phyloP scores from a whole-genome alignment of 225 moss, liverwort and hornwort genomes.

The Pseudoscleropodium purum region DNA sequence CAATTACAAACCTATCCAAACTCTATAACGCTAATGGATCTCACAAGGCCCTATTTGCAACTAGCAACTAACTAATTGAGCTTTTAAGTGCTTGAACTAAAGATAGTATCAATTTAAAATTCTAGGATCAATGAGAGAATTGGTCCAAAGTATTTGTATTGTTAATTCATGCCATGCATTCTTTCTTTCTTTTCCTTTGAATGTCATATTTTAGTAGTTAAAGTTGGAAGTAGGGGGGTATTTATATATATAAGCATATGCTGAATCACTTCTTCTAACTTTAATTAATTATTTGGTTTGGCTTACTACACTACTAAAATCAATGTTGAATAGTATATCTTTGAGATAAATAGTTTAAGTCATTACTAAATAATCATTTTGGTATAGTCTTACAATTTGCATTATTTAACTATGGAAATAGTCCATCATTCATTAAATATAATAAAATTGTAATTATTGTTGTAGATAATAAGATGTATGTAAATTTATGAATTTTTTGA shows the following conservation, averaged over 20 bases:
- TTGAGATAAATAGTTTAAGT: neutral
- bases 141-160: neutral
- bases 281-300: neutral
- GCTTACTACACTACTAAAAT: neutral
- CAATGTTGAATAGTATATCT: neutral
- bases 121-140: too few species aligned
- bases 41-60: neutral
- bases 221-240: neutral
- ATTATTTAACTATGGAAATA: neutral
- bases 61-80: neutral
- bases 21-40: too few species aligned
- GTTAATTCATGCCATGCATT: neutral
- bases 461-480: neutral
- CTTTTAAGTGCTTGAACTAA: neutral
- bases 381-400: neutral
- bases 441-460: neutral
- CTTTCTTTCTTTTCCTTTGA: neutral
- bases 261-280: neutral
- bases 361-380: neutral
- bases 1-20: too few species aligned
- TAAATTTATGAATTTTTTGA: neutral
- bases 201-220: rapidly evolving
- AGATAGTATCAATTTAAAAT: neutral
- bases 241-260: neutral
- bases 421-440: too few species aligned